Conservation (phyloP, 208 protist genomes). For the Leishmania mexicana region DNA sequence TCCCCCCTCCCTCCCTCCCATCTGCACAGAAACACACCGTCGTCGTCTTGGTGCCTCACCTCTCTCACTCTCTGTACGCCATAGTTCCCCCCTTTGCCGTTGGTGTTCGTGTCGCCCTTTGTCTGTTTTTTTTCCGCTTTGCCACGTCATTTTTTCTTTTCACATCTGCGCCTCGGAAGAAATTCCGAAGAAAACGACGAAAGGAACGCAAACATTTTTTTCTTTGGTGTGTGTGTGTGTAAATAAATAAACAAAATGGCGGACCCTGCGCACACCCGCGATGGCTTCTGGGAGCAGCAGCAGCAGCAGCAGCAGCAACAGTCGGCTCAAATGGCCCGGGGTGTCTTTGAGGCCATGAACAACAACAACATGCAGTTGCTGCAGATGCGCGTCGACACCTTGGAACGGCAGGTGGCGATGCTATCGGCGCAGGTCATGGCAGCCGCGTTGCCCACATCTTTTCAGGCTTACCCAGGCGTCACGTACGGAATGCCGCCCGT, state of each 20-base stretch:
- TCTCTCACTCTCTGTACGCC: not conserved
- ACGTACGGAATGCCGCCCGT: constrained; percentile 18
- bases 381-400: constrained; percentile 43
- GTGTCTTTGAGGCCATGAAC: constrained; percentile 29
- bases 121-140: not conserved
- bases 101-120: not conserved
- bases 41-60: not conserved
- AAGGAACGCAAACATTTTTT: not conserved
- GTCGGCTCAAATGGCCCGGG: constrained; percentile 10
- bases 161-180: not conserved
- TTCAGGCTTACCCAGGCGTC: constrained; percentile 26
- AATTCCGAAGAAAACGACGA: not conserved
- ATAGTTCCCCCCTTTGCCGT: not conserved
- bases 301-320: constrained; percentile 21
- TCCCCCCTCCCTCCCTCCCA: not conserved
- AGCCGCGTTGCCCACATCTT: constrained; percentile 5
- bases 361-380: constrained; percentile 35
- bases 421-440: constrained; percentile 27
- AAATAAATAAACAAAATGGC: constrained; percentile 13
- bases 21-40: not conserved
- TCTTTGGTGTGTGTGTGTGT: no score
- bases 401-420: constrained; percentile 38
- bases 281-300: constrained; percentile 27
- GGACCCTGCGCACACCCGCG: constrained; percentile 13
- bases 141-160: not conserved